phyloP scores from a whole-genome alignment of 306 rosid species.

The Spatholobus suberectus region DNA sequence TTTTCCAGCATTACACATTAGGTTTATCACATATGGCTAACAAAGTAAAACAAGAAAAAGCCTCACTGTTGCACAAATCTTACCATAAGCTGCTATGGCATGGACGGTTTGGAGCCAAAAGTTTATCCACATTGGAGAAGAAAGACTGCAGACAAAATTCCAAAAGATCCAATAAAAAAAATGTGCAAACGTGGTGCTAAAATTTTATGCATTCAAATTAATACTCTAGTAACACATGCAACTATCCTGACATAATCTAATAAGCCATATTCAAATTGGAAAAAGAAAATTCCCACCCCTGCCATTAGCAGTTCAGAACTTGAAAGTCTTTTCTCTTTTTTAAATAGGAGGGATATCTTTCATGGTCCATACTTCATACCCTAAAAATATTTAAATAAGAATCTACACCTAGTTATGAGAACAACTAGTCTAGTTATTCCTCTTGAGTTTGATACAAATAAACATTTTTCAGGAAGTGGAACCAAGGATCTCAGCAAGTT shows the following conservation, averaged over 20 bases:
- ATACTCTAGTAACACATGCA: slow-evolving; percentile 6
- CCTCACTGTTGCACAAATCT: slow-evolving; percentile 41
- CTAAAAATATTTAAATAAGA: slow-evolving; percentile 9
- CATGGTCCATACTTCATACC: neutral
- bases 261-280: slow-evolving; percentile 21
- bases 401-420: neutral
- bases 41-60: slow-evolving; percentile 31
- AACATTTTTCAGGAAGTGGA: slow-evolving; percentile 23
- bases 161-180: slow-evolving; percentile 42
- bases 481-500: slow-evolving; percentile 12
- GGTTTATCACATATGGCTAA: neutral
- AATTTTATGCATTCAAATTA: slow-evolving; percentile 12
- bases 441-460: neutral
- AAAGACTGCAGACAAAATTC: slow-evolving; percentile 73
- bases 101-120: slow-evolving; percentile 81
- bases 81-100: slow-evolving; percentile 95
- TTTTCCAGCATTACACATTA: neutral
- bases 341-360: neutral
- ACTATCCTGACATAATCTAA: slow-evolving; percentile 30
- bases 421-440: slow-evolving; percentile 12
- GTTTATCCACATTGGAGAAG: slow-evolving; percentile 83
- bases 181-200: slow-evolving; percentile 12
- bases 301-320: slow-evolving; percentile 22
- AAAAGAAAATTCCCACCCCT: neutral
- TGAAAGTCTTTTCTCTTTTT: neutral